A percentile compares a stretch with the other conserved stretches of the same genome.
These are phyloP conservation scores for Torulaspora globosa DNA, from an alignment of 1,139 yeast species.

Conservation along the genomic window DNA sequence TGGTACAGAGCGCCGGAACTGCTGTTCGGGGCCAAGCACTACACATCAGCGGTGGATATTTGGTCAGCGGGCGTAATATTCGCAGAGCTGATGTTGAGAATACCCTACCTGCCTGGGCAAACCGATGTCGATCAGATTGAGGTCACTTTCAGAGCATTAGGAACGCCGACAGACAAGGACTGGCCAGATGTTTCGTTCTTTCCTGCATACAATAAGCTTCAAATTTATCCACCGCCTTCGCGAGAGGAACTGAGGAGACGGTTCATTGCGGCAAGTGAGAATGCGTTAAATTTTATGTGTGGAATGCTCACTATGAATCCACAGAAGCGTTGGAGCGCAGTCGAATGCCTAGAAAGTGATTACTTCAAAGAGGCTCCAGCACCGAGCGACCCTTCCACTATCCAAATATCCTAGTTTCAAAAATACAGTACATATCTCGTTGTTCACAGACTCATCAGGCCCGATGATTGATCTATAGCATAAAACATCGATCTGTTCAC, in stretches of 20 bases:
- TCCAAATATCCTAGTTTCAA: slow-evolving; percentile 29
- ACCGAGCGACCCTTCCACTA: slow-evolving; percentile 61
- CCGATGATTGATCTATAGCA: background rate
- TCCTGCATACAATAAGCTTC: slow-evolving; percentile 68
- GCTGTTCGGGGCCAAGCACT: slow-evolving; percentile 82
- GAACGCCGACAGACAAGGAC: slow-evolving; percentile 86
- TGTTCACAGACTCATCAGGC: background rate
- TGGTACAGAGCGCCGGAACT: slow-evolving; percentile 98
- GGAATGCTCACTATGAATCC: slow-evolving; percentile 80
- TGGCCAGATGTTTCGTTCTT: slow-evolving; percentile 90
- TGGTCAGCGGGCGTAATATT: slow-evolving; percentile 97
- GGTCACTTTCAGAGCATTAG: slow-evolving; percentile 87
- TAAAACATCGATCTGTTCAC: background rate
- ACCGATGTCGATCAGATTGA: slow-evolving; percentile 87
- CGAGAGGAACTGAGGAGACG: slow-evolving; percentile 75
- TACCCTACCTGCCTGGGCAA: slow-evolving; percentile 90
- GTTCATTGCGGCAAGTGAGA: slow-evolving; percentile 88
- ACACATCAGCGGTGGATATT: slow-evolving; percentile 81
- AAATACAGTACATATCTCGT: background rate
- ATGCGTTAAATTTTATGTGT: slow-evolving; percentile 72
- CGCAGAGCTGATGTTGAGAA: slow-evolving; percentile 91
- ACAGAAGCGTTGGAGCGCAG: slow-evolving; percentile 60
- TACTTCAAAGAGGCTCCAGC: slow-evolving; percentile 73
- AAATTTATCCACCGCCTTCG: slow-evolving; percentile 79
- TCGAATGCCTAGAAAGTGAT: slow-evolving; percentile 58